Base-by-base conservation (phyloP, 176 grass and related monocot species). In the Hordeum vulgare region DNA sequence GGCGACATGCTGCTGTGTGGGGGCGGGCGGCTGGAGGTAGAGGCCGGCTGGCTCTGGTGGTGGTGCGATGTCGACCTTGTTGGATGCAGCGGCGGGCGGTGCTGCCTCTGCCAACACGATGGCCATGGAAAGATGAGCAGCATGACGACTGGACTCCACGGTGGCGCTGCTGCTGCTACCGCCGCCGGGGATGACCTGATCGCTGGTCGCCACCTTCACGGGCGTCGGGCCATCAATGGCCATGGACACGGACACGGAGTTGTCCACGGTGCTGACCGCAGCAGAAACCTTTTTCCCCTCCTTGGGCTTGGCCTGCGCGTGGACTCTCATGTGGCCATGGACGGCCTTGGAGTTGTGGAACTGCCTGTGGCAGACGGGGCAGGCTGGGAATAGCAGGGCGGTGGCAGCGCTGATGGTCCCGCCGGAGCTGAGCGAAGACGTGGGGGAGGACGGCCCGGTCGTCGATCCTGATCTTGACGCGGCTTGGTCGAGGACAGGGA, bases 311-410 rank as follows among this genome's bases (percentile, higher is more conserved):
- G 4, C 47, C 35, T 41, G 14, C 42, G 41, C 66, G 60, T 84
- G 87, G 49, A 89, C 76, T 35, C 76, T 75, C 82, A 85, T 80
- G 76, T 89, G 87, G 0, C 87, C 87, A 51, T 75, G 11, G 47
- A 85, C 61, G 1, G 87, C 61, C 28, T 85, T 85, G 8, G 6
- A 20, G 77, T 70, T 81, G 29, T 3, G 0, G 69, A 89, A 89
- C 8, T 28, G 17, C 61, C 42, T 80, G n/a, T 4, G 6, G 77
- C 77, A 89, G 11, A 69, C 6, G n/a, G 35, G 25, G 61, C 81
- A 89, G 1, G 51, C 51, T 3, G 27, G 3, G 76, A 49, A 84
- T 31, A 7, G 15, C 18, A 31, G 59, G 6, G 8, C 44, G 0
- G 1, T 3, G 10, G 53, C 8, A 9, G 1, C 84, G 45, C 84